Evolutionary conservation across 2,329 filamentous ascomycete genomes (phyloP).

Genomic region (Corniculantispora saksenae): DNA sequence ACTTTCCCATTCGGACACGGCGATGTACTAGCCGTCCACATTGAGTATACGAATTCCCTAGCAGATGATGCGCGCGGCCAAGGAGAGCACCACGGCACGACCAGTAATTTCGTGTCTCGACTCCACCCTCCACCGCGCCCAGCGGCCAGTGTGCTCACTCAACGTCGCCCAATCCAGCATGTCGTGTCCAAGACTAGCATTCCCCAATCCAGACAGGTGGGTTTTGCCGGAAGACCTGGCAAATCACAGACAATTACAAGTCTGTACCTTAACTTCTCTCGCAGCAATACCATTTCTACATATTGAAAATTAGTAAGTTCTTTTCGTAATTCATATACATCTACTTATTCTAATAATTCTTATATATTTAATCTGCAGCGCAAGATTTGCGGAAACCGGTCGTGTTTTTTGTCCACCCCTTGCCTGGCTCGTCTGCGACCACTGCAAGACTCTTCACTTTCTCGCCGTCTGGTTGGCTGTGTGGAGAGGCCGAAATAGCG

Average conservation of each 20-base stretch:
- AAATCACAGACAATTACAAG: too few relatives aligned
- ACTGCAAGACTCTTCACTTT: conserved; percentile 13
- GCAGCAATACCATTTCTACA: too few relatives aligned
- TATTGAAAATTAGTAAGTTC: too few relatives aligned
- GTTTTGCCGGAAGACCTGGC: too few relatives aligned
- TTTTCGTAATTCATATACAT: too few relatives aligned
- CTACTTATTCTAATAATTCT: too few relatives aligned
- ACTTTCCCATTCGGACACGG: neutral
- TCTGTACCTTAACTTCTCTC: too few relatives aligned
- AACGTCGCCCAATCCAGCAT: conserved; percentile 3
- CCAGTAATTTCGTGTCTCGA: conserved; percentile 2
- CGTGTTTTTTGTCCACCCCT: too few relatives aligned
- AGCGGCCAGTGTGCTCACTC: neutral
- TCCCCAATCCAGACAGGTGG: neutral
- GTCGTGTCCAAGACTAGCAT: conserved; percentile 5
- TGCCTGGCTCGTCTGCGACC: neutral
- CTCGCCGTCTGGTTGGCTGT: conserved; percentile 30
- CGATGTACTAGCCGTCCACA: neutral
- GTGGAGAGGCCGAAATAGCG: conserved; percentile 27
- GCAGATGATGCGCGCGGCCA: neutral
- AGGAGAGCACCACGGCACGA: neutral
- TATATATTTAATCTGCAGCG: too few relatives aligned
- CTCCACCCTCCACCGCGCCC: neutral
- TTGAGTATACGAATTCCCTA: neutral
- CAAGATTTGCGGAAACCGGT: too few relatives aligned